Conservation (phyloP, 2,329 filamentous ascomycete species). For the Fusarium sp. region DNA sequence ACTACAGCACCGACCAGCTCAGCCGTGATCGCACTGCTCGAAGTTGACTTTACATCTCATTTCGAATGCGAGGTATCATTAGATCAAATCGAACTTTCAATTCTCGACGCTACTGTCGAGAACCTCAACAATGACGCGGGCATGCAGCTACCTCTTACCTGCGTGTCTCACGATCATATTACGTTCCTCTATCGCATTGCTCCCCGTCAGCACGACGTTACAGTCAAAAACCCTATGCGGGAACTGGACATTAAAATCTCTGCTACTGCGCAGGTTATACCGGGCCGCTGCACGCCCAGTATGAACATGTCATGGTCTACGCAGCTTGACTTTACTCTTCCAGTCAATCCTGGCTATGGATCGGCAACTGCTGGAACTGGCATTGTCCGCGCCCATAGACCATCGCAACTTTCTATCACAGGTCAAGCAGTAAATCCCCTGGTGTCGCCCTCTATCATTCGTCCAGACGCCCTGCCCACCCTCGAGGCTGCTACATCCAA, state of each 20-base stretch:
- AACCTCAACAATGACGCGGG: constrained; percentile 63
- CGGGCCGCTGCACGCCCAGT: constrained; percentile 66
- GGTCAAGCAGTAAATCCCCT: constrained; percentile 64
- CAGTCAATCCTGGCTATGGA: constrained; percentile 71
- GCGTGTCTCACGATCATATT: constrained; percentile 77
- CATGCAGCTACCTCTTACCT: constrained; percentile 63
- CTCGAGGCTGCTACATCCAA: constrained; percentile 63
- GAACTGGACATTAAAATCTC: constrained; percentile 69
- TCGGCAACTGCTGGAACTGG: constrained; percentile 59
- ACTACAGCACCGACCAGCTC: constrained; percentile 65
- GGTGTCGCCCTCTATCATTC: constrained; percentile 64
- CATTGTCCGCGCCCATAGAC: constrained; percentile 69
- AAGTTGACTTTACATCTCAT: constrained; percentile 77
- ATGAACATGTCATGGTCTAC: constrained; percentile 75
- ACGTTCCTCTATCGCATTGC: constrained; percentile 76
- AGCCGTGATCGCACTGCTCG: constrained; percentile 74
- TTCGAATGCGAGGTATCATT: constrained; percentile 73
- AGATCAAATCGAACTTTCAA: constrained; percentile 64
- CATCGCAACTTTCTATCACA: constrained; percentile 70
- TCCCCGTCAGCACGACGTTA: constrained; percentile 58
- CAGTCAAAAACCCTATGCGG: constrained; percentile 57
- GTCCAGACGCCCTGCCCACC: constrained; percentile 68
- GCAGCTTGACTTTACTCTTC: constrained; percentile 73
- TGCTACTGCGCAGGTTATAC: constrained; percentile 65
- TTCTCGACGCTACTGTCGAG: constrained; percentile 67